Base-by-base conservation (phyloP, 2,329 filamentous ascomycete species). In the Aureobasidium sp. region DNA sequence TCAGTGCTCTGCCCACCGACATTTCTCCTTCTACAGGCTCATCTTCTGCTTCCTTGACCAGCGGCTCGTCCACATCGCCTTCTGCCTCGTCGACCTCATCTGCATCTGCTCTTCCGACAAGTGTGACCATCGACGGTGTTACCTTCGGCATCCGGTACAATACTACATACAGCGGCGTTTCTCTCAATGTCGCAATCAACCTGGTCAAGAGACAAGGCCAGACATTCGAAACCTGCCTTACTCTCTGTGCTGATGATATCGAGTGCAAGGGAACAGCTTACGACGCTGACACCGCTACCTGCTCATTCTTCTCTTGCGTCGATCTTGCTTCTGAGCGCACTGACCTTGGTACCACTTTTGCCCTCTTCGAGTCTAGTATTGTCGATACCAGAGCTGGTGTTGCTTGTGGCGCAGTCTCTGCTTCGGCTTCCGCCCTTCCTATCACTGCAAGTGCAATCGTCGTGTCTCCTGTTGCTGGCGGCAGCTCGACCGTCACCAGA, bases 271-370 rank as follows among this genome's bases (percentile, higher is more conserved):
- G 21, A 8, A 45, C 50, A 10, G 12, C 50, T 4, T 53, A 35
- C 21, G 25, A 53, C 25, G 21, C 11, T 12, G 32, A 11, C 29
- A 44, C 38, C 40, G 29, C 10, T 11, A 25, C 22, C 6, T 53
- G 50, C 50, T 16, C 40, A 5, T 52, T 32, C 38, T 52, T 34
- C 48, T 30, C 37, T 25, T 52, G 35, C n/a, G 35, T 52, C 17
- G 48, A 41, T 14, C 27, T 40, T 14, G 25, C 6, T 2, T 32
- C 48, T 12, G 16, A 12, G 3, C 14, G 6, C 10, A 12, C 16
- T 22, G 48, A 21, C 6, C 24, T 19, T 6, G 48, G 48, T 7
- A 25, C n/a, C 8, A 32, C 25, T 7, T 52, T 52, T n/a, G 48
- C 48, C 12, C 35, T 40, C 8, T 39, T 42, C 27, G 35, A 39